Conservation (phyloP, 2,329 filamentous ascomycete species). For the Aureobasidium uvarum region DNA sequence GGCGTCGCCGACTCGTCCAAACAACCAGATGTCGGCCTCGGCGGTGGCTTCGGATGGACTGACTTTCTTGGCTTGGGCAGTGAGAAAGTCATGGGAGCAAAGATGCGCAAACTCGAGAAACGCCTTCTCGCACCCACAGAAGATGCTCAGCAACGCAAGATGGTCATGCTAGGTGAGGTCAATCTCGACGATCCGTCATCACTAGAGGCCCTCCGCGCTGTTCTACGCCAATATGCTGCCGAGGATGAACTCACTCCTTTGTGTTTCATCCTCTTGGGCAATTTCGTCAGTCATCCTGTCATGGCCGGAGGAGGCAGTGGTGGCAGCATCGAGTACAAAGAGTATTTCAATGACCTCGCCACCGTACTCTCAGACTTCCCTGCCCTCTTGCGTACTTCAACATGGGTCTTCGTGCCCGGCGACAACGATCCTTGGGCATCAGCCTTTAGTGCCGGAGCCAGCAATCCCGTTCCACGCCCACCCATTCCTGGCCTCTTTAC, state of each 20-base stretch:
- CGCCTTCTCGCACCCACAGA: slow-evolving; percentile 54
- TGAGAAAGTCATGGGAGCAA: slow-evolving; percentile 74
- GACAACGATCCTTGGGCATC: slow-evolving; percentile 98
- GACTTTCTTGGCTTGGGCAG: slow-evolving; percentile 92
- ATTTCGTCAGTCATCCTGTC: slow-evolving; percentile 64
- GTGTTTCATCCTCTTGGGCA: slow-evolving; percentile 79
- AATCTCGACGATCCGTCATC: slow-evolving; percentile 82
- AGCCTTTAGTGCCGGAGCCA: slow-evolving; percentile 73
- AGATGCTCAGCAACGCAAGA: slow-evolving; percentile 44
- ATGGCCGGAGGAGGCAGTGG: slow-evolving; percentile 66
- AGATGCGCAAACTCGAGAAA: slow-evolving; percentile 78
- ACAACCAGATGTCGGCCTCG: slow-evolving; percentile 29
- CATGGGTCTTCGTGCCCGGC: slow-evolving; percentile 90
- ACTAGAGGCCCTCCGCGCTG: slow-evolving; percentile 74
- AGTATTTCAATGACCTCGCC: slow-evolving; percentile 87
- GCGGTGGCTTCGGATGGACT: slow-evolving; percentile 89
- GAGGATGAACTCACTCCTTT: slow-evolving; percentile 58
- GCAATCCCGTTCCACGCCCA: slow-evolving; percentile 66
- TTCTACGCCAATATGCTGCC: slow-evolving; percentile 71
- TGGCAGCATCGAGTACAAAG: slow-evolving; percentile 94
- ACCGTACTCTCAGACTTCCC: slow-evolving; percentile 80
- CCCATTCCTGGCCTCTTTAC: slow-evolving; percentile 86
- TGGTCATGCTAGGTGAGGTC: slow-evolving; percentile 81
- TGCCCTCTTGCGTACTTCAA: slow-evolving; percentile 70
- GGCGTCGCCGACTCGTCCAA: slow-evolving; percentile 59